phyloP scores from a whole-genome alignment of 176 grass and related monocot genomes.

The Typha latifolia region DNA sequence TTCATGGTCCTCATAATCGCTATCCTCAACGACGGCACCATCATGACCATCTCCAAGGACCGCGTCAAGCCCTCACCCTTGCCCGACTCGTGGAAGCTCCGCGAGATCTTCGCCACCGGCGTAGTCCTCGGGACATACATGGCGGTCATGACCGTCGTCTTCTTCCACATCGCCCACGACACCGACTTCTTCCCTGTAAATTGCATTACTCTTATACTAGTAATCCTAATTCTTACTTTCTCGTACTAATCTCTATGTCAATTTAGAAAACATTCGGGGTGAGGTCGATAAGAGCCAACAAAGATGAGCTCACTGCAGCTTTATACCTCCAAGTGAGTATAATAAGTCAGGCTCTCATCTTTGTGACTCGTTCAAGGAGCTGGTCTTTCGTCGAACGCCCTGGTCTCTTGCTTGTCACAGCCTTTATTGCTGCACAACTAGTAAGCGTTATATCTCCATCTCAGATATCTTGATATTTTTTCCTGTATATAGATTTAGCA shows the following conservation, averaged over 20 bases:
- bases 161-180: constrained; percentile 72
- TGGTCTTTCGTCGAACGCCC: constrained; percentile 80
- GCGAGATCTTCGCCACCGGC: constrained; percentile 90
- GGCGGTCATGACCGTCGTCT: constrained; percentile 54
- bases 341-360: constrained; percentile 91
- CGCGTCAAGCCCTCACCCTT: constrained; percentile 54
- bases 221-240: too few relatives aligned
- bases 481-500: too few relatives aligned
- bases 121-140: constrained; percentile 78
- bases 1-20: constrained; percentile 98
- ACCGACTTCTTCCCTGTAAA: constrained; percentile 63
- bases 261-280: constrained; percentile 44
- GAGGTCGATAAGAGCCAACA: constrained; percentile 35
- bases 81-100: constrained; percentile 78
- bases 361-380: constrained; percentile 81
- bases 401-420: constrained; percentile 49
- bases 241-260: neutral
- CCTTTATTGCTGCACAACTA: constrained; percentile 72
- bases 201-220: neutral
- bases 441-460: constrained; percentile 17
- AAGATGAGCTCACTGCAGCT: constrained; percentile 59
- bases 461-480: too few relatives aligned
- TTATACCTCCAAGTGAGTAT: constrained; percentile 90
- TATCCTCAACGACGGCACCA: constrained; percentile 95
- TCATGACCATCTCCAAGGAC: constrained; percentile 99